Base-by-base conservation (phyloP, 31 red algal species). In the Odonthalia washingtoniensis region DNA sequence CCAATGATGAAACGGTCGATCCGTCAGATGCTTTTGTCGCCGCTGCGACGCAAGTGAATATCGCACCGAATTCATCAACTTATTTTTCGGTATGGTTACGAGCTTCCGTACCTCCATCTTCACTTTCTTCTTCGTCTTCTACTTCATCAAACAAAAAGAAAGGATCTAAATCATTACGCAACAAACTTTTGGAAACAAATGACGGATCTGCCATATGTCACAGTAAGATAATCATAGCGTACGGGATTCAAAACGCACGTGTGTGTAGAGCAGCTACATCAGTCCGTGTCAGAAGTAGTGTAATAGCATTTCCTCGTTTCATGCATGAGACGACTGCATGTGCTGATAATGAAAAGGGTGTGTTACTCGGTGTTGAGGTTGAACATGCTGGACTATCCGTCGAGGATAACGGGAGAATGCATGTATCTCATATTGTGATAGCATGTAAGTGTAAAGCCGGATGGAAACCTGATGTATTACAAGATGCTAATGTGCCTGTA, bases 221-320 rank as follows among this genome's bases (percentile, higher is more conserved):
- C 3, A 45, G 65, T 24, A 52, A 53, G 57, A 30, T 85, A 52
- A 74, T 68, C 2, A 53, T 91, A 3, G 89, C 89, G 1, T 91
- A 91, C 79, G 89, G 89, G 33, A 32, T 16, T 0, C 49, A 66
- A 49, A 68, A 46, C 36, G 35, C 27, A 14, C 70, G 89, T 1
- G 64, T 91, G 41, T 72, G 72, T 68, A 69, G 89, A 2, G 61
- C 85, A 79, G 52, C 38, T 27, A 14, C 74, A 35, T 31, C 53
- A 6, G 84, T 91, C 38, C 84, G 62, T 45, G 89, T 91, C 17
- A 69, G 83, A 38, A 79, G 79, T 52, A 91, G 89, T 62, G 67
- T 91, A 46, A 70, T 79, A 41, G 89, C 77, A 67, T 91, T 80
- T 37, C 79, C 89, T 3, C 80, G 89, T n/a, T 91, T 91, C 61